Evolutionary conservation across 495 filamentous ascomycete species (phyloP).

Genomic region (Podospora comata): DNA sequence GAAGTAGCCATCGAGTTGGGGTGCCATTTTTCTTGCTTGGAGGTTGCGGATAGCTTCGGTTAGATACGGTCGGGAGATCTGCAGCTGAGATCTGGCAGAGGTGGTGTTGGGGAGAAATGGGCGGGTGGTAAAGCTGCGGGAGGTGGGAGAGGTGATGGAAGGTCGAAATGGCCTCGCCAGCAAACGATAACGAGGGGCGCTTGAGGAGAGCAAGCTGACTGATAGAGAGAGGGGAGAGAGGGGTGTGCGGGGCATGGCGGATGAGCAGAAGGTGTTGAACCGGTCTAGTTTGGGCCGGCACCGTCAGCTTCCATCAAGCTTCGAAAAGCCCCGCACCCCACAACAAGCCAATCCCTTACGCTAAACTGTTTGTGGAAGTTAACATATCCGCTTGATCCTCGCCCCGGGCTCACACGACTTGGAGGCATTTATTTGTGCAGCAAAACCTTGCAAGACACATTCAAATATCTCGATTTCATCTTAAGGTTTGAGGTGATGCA

Average conservation of each 20-base stretch:
- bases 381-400: not conserved
- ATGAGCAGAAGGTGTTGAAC: slow-evolving; percentile 7
- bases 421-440: too few species aligned
- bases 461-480: too few species aligned
- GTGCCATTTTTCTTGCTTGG: slow-evolving; percentile 70
- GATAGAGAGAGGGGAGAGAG: slow-evolving; percentile 15
- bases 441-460: too few species aligned
- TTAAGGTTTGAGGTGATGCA: too few species aligned
- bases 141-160: not conserved
- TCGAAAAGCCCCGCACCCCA: slow-evolving; percentile 5
- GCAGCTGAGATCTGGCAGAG: not conserved
- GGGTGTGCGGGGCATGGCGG: slow-evolving; percentile 21
- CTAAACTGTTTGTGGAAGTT: not conserved
- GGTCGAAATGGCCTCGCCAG: not conserved
- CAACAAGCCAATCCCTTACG: not conserved
- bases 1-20: slow-evolving; percentile 78
- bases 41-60: slow-evolving; percentile 46
- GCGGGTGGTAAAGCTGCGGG: not conserved
- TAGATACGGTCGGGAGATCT: slow-evolving; percentile 39
- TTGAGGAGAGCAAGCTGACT: slow-evolving; percentile 11
- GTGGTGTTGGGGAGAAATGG: not conserved
- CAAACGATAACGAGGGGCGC: not conserved
- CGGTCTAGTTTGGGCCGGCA: not conserved
- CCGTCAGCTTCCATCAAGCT: not conserved
- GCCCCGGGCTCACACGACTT: too few species aligned